Evolutionary conservation across 495 filamentous ascomycete genomes (phyloP).

Genomic region (Friedmanniomyces endolithicus): DNA sequence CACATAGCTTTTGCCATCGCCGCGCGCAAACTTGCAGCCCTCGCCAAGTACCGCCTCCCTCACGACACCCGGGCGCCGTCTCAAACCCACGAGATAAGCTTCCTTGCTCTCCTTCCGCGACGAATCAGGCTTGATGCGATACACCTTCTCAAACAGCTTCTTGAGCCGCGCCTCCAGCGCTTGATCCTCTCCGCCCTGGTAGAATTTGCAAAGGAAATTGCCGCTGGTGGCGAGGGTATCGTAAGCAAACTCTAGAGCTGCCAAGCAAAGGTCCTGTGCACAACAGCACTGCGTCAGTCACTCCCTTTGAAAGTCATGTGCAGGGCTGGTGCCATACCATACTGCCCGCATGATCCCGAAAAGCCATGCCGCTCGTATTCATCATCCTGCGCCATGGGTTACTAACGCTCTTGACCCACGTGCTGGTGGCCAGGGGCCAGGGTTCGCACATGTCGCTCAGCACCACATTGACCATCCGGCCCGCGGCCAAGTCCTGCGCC

Average conservation of each 20-base stretch:
- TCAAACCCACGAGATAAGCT: slow-evolving; percentile 68
- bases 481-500: slow-evolving; percentile 25
- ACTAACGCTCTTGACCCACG: slow-evolving; percentile 77
- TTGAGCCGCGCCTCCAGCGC: slow-evolving; percentile 57
- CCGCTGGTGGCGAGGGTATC: slow-evolving; percentile 73
- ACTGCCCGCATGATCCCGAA: slow-evolving; percentile 83
- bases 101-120: slow-evolving; percentile 90
- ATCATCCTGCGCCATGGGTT: slow-evolving; percentile 94
- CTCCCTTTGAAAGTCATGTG: background rate
- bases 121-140: slow-evolving; percentile 77
- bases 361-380: slow-evolving; percentile 82
- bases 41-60: slow-evolving; percentile 30
- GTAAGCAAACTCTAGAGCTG: slow-evolving; percentile 69
- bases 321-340: slow-evolving; percentile 52
- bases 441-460: slow-evolving; percentile 97
- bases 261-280: slow-evolving; percentile 69
- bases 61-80: slow-evolving; percentile 40
- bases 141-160: slow-evolving; percentile 62
- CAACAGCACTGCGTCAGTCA: background rate
- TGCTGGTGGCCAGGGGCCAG: slow-evolving; percentile 69
- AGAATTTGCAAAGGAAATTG: slow-evolving; percentile 95
- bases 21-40: background rate
- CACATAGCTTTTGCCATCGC: too few relatives aligned
- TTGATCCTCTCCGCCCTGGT: slow-evolving; percentile 78
- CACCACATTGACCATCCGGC: slow-evolving; percentile 75